Evolutionary conservation across 192 early-diverging fungal species (phyloP), one percentile per base, ranked within the genome.

Genomic region (Linnemannia zychae): DNA sequence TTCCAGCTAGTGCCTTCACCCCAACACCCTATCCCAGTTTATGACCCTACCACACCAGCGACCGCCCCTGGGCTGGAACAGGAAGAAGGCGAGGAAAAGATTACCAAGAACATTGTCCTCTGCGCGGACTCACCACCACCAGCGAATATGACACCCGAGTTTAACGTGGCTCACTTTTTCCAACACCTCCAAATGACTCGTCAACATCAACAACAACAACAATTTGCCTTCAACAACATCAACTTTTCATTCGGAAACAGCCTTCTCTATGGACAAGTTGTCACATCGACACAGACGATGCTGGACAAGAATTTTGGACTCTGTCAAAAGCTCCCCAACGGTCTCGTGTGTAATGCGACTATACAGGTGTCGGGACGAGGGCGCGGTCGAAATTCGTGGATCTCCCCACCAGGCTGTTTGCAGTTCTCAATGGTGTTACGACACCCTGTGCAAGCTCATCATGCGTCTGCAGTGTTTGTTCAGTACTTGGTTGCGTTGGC

Each of bases 381-480:
- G 20, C 95, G 98, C 38, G 98, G 98, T 15, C 88, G 92, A 47
- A 99, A 99, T 82, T 91, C 95, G 0, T 99, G 98, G 98, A 94
- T 99, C 17, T 98, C 98, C 47, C 97, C 96, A n/a, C 86, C 90
- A 17, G 98, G 98, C 16, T 97, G 97, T 74, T 84, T 99, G 31
- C 94, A 94, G 87, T 99, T 99, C 84, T 95, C 95, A 3, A 77
- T 97, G 72, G 79, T 95, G 13, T 47, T 99, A 18, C 82, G 92
- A 24, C 97, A 98, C 77, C 89, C 92, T 3, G 53, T 36, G 75
- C 91, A 60, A 24, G 91, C 74, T 44, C 71, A 33, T 16, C 77
- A 79, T 72, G 67, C 88, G 33, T 92, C 95, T 0, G 95, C 95
- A 3, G 93, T 99, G 12, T 97, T 99, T 88, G 88, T 99, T 22